Percentiles rank a stretch among this genome's conserved stretches.
Conservation (phyloP, 1,284 basidiomycete species). For the Cryptococcus depauperatus region DNA sequence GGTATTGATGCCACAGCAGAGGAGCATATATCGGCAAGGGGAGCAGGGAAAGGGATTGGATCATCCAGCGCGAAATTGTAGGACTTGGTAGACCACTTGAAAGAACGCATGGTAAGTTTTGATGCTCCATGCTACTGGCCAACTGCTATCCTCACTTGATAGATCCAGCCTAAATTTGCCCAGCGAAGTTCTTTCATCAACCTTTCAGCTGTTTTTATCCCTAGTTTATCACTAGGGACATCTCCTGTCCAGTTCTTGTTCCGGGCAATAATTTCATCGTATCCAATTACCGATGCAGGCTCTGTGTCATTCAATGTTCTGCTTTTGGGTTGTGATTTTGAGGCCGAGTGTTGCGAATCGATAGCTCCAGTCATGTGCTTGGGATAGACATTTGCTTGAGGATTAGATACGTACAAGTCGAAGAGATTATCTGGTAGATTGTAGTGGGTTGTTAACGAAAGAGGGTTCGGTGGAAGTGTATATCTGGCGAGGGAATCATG, state of each 20-base stretch:
- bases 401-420: constrained; percentile 44
- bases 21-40: constrained; percentile 56
- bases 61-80: constrained; percentile 65
- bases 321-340: neutral
- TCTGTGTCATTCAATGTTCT: constrained; percentile 29
- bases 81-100: constrained; percentile 79
- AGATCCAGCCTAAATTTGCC: constrained; percentile 88
- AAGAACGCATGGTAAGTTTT: neutral
- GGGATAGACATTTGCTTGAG: constrained; percentile 22
- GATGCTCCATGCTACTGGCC: too few relatives aligned
- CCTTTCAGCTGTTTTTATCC: constrained; percentile 56
- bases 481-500: constrained; percentile 64
- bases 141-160: constrained; percentile 46
- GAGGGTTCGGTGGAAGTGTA: constrained; percentile 68
- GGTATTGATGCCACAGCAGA: constrained; percentile 55
- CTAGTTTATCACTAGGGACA: constrained; percentile 43
- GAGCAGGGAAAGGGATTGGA: constrained; percentile 55
- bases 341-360: neutral
- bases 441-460: constrained; percentile 80
- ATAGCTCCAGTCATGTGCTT: constrained; percentile 11
- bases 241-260: constrained; percentile 33
- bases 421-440: constrained; percentile 55
- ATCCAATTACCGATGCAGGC: constrained; percentile 32
- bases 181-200: constrained; percentile 71
- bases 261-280: constrained; percentile 35